Base-by-base conservation (phyloP, 495 filamentous ascomycete species). In the Pyronema omphalodes region DNA sequence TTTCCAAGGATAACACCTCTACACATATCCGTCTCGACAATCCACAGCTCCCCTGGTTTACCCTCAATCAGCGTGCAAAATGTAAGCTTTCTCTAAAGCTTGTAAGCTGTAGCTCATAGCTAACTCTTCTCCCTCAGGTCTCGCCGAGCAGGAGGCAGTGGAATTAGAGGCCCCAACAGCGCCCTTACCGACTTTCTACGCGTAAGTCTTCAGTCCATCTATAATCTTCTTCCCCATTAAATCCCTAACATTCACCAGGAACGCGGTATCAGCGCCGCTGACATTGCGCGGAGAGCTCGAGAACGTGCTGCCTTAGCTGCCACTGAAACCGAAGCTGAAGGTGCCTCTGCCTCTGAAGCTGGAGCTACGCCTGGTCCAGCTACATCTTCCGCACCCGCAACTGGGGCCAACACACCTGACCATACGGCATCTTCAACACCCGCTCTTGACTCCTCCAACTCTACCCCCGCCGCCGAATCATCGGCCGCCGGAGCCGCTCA, bases 231-330 rank as follows among this genome's bases (percentile, higher is more conserved):
- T 12, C 34, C 5, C 23, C 5, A 1, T 29, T 46, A 3, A 3
- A 15, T 44, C 6, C 8, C 29, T 34, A 12, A 11, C 58, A 18
- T 35, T 6, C 37, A 12, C 1, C 39, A 63, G 60, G 58, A 54
- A 23, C 46, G 52, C 19, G 61, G 61, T 19, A 62, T 64, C 23
- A 62, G 57, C 55, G 61, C 61, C 15, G 46, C 29, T 33, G 52
- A 64, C 41, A 64, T 64, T 39, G 59, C 54, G 33, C 54, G 55
- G 6, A 52, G 60, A 19, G 56, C 57, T 6, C 54, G 53, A n/a
- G 51, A 52, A 74, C 70, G 76, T 71, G 67, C 68, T 50, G 70
- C 72, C 43, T 71, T 73, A 6, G 63, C 67, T 9, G 44, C 50
- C 7, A 35, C 4, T 19, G 67, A 68, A 15, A 57, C 60, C 39